Conservation (phyloP, 148 eudicot species). For the Cornus suecica region DNA sequence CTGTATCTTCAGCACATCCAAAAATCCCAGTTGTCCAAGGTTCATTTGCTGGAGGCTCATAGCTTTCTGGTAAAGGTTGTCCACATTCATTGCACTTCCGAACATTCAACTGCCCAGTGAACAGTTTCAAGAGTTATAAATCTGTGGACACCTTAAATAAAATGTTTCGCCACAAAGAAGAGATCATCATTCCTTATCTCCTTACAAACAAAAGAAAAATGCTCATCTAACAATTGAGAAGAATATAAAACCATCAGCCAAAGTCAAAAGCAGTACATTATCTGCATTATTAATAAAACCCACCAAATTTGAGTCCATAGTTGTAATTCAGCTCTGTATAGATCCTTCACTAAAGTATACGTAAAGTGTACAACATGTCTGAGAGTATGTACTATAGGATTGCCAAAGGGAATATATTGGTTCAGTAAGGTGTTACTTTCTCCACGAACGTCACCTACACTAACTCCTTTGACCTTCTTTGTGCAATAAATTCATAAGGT, state of each 20-base stretch:
- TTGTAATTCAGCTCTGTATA: neutral
- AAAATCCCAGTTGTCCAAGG: constrained; percentile 98
- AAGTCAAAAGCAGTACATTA: neutral
- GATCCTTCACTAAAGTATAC: neutral
- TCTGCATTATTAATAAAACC: neutral
- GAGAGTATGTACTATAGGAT: neutral
- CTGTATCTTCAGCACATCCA: constrained; percentile 79
- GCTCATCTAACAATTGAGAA: neutral
- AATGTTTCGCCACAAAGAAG: neutral
- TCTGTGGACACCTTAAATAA: neutral
- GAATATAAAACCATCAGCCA: neutral
- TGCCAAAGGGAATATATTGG: neutral
- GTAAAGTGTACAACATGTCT: neutral
- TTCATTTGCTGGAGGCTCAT: constrained; percentile 81
- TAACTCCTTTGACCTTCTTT: neutral
- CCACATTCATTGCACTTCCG: constrained; percentile 90
- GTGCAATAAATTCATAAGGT: neutral
- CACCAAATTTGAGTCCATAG: neutral
- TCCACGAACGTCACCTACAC: neutral
- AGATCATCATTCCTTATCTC: neutral
- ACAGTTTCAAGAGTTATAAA: constrained; percentile 7
- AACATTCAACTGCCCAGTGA: constrained; percentile 60
- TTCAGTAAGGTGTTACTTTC: neutral
- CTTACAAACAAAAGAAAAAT: neutral
- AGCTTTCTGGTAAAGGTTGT: constrained; percentile 93